A percentile compares a stretch with the other conserved stretches of the same genome.
These are phyloP conservation scores for Aspergillus sp. DNA, from an alignment of 2,329 filamentous ascomycete species.

Conservation along the genomic window DNA sequence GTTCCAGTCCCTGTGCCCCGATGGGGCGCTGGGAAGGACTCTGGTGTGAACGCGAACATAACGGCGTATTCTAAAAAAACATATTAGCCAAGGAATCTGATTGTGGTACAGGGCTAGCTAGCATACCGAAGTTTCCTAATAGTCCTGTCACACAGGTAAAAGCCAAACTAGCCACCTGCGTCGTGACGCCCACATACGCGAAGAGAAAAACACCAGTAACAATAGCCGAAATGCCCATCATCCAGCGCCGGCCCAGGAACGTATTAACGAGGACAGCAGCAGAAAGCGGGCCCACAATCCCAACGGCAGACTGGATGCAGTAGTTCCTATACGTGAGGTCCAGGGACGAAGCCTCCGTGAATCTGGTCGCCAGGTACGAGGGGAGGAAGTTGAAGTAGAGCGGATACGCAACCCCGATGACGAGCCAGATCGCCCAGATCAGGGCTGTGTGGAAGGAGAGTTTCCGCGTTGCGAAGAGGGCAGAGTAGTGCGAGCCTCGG, in stretches of 20 bases:
- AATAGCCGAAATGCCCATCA: conserved; percentile 47
- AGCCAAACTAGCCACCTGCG: conserved; percentile 32
- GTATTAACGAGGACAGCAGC: conserved; percentile 46
- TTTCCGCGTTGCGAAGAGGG: conserved; percentile 27
- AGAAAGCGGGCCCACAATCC: conserved; percentile 42
- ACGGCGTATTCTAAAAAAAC: conserved; percentile 35
- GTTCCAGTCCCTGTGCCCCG: conserved; percentile 28
- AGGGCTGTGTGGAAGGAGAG: conserved; percentile 33
- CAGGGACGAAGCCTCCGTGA: conserved; percentile 25
- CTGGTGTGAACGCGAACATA: conserved; percentile 31
- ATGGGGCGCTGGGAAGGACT: conserved; percentile 29
- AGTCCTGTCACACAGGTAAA: conserved; percentile 46
- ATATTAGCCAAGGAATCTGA: too few relatives aligned
- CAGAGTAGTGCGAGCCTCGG: conserved; percentile 25
- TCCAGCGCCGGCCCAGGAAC: conserved; percentile 44
- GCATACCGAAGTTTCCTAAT: conserved; percentile 40
- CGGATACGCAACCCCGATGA: conserved; percentile 42
- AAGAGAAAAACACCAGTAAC: conserved; percentile 51
- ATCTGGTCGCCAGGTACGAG: conserved; percentile 45
- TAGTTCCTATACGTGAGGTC: conserved; percentile 26
- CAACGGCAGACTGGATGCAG: conserved; percentile 36
- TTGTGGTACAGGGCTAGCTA: too few relatives aligned
- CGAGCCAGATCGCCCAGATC: conserved; percentile 47
- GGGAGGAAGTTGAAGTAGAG: conserved; percentile 51
- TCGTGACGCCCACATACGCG: conserved; percentile 46